These are phyloP conservation scores for Colletotrichum orbiculare DNA, from an alignment of 2,329 filamentous ascomycete genomes.

Conservation along the genomic window DNA sequence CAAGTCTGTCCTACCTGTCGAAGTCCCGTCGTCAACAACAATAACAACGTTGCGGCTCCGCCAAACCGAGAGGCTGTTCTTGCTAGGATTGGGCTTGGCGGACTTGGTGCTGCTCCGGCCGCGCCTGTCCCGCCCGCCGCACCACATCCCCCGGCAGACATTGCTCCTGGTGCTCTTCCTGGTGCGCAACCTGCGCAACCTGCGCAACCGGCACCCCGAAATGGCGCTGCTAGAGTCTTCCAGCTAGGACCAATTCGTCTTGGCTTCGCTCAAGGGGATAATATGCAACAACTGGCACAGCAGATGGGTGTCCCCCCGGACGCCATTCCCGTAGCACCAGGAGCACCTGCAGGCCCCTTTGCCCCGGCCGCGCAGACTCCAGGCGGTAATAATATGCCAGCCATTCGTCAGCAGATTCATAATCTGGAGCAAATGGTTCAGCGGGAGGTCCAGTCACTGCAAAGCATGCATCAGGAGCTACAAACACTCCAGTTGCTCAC, in stretches of 20 bases:
- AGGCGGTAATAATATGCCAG: conserved; percentile 48
- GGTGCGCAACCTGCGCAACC: conserved; percentile 38
- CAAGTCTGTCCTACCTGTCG: conserved; percentile 97
- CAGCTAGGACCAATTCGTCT: conserved; percentile 81
- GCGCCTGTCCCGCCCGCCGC: conserved; percentile 44
- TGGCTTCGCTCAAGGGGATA: conserved; percentile 78
- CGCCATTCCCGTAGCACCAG: conserved; percentile 33
- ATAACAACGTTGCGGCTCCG: conserved; percentile 44
- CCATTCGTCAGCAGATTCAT: conserved; percentile 69
- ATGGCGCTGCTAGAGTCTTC: conserved; percentile 68
- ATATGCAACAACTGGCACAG: conserved; percentile 75
- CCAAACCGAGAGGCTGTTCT: conserved; percentile 50
- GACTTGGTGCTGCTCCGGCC: conserved; percentile 30
- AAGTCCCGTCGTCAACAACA: conserved; percentile 75
- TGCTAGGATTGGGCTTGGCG: conserved; percentile 44
- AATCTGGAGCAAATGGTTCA: conserved; percentile 76
- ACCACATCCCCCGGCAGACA: conserved; percentile 47
- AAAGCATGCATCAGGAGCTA: conserved; percentile 74
- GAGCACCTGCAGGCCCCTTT: conserved; percentile 33
- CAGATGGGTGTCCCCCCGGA: conserved; percentile 62
- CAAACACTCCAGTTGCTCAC: conserved; percentile 75
- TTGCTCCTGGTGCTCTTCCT: conserved; percentile 35
- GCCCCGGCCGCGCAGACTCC: conserved; percentile 37
- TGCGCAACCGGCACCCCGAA: conserved; percentile 40
- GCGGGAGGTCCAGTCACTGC: conserved; percentile 72